A percentile compares a stretch with the other conserved stretches of the same genome.
These are phyloP conservation scores for Blastomyces parvus DNA, from an alignment of 2,329 filamentous ascomycete genomes.

Conservation along the genomic window DNA sequence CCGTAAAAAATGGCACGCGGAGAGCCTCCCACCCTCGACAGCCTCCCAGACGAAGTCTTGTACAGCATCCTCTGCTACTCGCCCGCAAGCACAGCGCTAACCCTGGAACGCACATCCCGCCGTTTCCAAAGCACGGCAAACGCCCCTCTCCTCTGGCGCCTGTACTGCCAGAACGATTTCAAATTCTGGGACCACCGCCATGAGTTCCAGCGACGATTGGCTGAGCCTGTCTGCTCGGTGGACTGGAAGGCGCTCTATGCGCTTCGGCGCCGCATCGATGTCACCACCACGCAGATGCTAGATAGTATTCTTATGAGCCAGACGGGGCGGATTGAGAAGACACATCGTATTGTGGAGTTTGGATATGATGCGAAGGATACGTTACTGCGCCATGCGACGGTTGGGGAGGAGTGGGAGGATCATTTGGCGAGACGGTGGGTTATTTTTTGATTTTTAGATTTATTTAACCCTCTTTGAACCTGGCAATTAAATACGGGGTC, in stretches of 20 bases:
- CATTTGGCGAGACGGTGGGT: constrained; percentile 52
- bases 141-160: constrained; percentile 69
- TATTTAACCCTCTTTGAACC: neutral
- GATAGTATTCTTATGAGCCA: constrained; percentile 63
- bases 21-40: constrained; percentile 9
- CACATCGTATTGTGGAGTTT: constrained; percentile 59
- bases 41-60: constrained; percentile 74
- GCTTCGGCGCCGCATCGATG: constrained; percentile 46
- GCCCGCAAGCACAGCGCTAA: constrained; percentile 41
- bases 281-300: constrained; percentile 46
- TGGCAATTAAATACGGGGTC: constrained; percentile 5
- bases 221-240: constrained; percentile 45
- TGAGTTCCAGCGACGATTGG: constrained; percentile 49
- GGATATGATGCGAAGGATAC: constrained; percentile 88
- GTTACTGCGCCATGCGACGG: constrained; percentile 56
- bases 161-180: constrained; percentile 61
- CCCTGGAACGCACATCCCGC: constrained; percentile 51
- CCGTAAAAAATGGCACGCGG: neutral
- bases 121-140: constrained; percentile 57
- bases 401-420: constrained; percentile 55
- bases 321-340: constrained; percentile 57
- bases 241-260: constrained; percentile 67
- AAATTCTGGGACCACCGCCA: constrained; percentile 64
- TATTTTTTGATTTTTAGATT: neutral
- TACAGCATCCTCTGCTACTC: constrained; percentile 63